Base-by-base conservation (phyloP, 2,329 filamentous ascomycete genomes). In the Teratosphaeria epicoccoides region DNA sequence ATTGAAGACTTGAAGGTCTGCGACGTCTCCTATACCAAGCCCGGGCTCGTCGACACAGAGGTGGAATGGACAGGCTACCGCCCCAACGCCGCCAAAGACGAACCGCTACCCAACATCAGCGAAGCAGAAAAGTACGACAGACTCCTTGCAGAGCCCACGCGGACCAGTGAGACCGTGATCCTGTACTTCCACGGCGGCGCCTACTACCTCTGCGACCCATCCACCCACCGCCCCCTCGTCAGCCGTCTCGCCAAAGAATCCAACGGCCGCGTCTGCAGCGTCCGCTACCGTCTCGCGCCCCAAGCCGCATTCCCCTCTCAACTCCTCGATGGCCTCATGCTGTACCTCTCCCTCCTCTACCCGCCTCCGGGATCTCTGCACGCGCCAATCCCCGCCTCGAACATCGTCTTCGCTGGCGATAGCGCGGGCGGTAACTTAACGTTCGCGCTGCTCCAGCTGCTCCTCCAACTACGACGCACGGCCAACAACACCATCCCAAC, bases 171-270 rank as follows among this genome's bases (percentile, higher is more conserved):
- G 2, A 76, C 77, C 1, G 88, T 84, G 0, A 67, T 88, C 0
- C 71, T 90, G 20, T 89, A 87, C 66, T 78, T 90, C 60, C 85
- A 90, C 66, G 85, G 86, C 55, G 87, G 87, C 49, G 86, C 82
- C 3, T 86, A 85, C 69, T 88, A 74, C 57, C 75, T 88, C 24
- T 76, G 84, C 61, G 87, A 90, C 60, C 86, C 87, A 14, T 68
- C 76, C 1, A 82, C 81, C 0, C 83, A 88, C 61, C 79, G 87
- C 2, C 65, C 72, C 0, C 68, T 76, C 0, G 76, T 75, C 17
- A 78, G 78, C 53, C 78, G 76, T 49, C 70, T 91, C 12, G 84
- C 85, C 22, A 81, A 83, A 62, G 65, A 82, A 52, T 84, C 80
- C 0, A 77, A 79, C 23, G 85, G 86, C 2, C 76, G 84, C 6